A percentile compares a stretch with the other conserved stretches of the same genome.
These are phyloP conservation scores for Suillus luteus DNA, from an alignment of 768 basidiomycete species.

Conservation along the genomic window DNA sequence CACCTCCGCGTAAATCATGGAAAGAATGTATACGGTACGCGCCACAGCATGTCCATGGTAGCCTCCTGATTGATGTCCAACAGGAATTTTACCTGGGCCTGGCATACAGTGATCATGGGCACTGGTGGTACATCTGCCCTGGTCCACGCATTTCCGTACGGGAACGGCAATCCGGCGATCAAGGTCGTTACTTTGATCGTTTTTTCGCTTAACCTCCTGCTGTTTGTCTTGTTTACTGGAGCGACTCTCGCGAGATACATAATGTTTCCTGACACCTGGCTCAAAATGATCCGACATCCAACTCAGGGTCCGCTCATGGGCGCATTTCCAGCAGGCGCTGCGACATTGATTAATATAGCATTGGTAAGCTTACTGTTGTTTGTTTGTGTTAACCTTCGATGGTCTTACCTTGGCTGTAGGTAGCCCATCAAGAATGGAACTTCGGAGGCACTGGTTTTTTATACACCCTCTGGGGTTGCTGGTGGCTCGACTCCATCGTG, in stretches of 20 bases:
- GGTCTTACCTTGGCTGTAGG: slow-evolving; percentile 13
- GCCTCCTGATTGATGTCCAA: slow-evolving; percentile 5
- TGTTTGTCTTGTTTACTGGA: slow-evolving; percentile 38
- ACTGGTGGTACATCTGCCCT: slow-evolving; percentile 44
- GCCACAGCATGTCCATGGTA: neutral
- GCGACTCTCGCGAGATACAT: slow-evolving; percentile 43
- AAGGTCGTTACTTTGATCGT: slow-evolving; percentile 38
- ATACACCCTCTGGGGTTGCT: slow-evolving; percentile 48
- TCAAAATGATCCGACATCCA: slow-evolving; percentile 46
- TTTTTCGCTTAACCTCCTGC: slow-evolving; percentile 41
- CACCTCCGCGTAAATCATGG: slow-evolving; percentile 36
- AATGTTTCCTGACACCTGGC: slow-evolving; percentile 46
- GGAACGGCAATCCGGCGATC: slow-evolving; percentile 35
- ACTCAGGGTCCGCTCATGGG: slow-evolving; percentile 49
- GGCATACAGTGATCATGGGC: slow-evolving; percentile 51
- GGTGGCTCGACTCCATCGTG: slow-evolving; percentile 49
- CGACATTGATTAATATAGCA: slow-evolving; percentile 44
- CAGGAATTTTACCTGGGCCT: slow-evolving; percentile 50
- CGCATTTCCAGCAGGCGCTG: slow-evolving; percentile 46
- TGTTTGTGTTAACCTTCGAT: neutral
- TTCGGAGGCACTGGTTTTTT: slow-evolving; percentile 40
- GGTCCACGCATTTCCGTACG: slow-evolving; percentile 46
- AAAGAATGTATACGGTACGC: slow-evolving; percentile 38
- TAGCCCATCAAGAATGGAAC: slow-evolving; percentile 38
- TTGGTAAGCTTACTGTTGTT: slow-evolving; percentile 31